Evolutionary conservation across 148 eudicot genomes (phyloP), one percentile per base, ranked within the genome.

Genomic region (Chenopodium berlandieri): DNA sequence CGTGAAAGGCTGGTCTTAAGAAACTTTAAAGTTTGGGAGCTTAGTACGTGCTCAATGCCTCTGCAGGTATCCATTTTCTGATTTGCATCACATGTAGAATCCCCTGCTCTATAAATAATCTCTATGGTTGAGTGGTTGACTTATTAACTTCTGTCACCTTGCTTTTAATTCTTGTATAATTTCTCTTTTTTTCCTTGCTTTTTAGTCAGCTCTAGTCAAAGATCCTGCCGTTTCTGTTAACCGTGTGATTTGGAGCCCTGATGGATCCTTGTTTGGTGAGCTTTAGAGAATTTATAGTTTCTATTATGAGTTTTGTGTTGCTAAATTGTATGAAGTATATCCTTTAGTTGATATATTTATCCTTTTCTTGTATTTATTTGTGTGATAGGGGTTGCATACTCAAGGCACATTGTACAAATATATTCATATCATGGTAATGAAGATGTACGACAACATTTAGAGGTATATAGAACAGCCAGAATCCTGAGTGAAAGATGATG

Each of bases 221-320:
- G 95, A 93, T 79, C 94, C 94, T 9, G 84, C 89, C 68, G 92
- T 91, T 27, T 91, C 93, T 78, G 98, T 93, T 54, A 95, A 92
- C 85, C 97, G 98, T 80, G 91, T 95, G 68, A 91, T 86, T 64
- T 95, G 98, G 98, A 95, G 98, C 80, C 91, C 93, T 64, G 98
- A 95, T 90, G 98, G 98, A 79, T 83, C 90, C 81, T 80, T 92
- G 72, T 90, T 93, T 81, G 98, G 98, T 95, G 80, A 81, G 94
- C 67, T 79, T 23, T 70, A 80, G 78, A 56, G 3, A 13, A 76
- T 68, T 34, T 54, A 46, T n/a, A 66, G 25, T 48, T 12, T 58
- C 71, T 63, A 23, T 17, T 44, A 16, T 62, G 9, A 60, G 27
- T 37, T 50, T 40, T 27, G 23, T 34, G 73, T 50, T 34, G 56